phyloP scores from a whole-genome alignment of 2,329 filamentous ascomycete species.

The Aspergillus jensenii region DNA sequence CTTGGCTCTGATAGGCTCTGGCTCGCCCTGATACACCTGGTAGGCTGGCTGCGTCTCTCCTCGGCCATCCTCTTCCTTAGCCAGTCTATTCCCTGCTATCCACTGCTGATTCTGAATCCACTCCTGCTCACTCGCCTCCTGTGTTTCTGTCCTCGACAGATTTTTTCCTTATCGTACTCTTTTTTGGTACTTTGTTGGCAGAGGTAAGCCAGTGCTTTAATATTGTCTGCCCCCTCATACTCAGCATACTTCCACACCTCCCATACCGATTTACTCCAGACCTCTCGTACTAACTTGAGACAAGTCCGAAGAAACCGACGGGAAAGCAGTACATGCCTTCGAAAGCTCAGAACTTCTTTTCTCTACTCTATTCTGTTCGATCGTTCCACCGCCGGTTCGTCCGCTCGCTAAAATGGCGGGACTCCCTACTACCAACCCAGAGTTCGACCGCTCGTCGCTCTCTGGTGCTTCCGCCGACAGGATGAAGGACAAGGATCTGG shows the following conservation, averaged over 20 bases:
- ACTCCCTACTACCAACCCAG: slow-evolving; percentile 24
- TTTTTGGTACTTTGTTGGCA: slow-evolving; percentile 8
- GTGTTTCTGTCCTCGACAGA: neutral
- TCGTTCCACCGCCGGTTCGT: slow-evolving; percentile 35
- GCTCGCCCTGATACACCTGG: neutral
- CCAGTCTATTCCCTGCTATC: slow-evolving; percentile 4
- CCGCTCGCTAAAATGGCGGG: slow-evolving; percentile 42
- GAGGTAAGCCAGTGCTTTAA: neutral
- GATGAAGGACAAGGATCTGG: slow-evolving; percentile 35
- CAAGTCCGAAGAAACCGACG: neutral
- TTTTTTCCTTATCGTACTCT: slow-evolving; percentile 6
- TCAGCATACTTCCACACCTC: neutral
- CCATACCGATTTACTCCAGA: neutral
- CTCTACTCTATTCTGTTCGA: slow-evolving; percentile 26
- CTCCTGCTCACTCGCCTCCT: neutral
- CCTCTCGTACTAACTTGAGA: neutral
- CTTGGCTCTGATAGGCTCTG: neutral
- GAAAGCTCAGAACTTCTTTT: slow-evolving; percentile 23
- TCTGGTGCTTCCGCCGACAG: slow-evolving; percentile 28
- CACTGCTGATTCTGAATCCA: neutral
- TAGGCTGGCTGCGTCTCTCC: slow-evolving; percentile 1
- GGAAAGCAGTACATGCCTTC: slow-evolving; percentile 37
- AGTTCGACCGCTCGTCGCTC: slow-evolving; percentile 18
- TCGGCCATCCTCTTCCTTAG: neutral
- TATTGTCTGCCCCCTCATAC: neutral